phyloP scores from a whole-genome alignment of 208 protist species.

The Tritrichomonas musculus region DNA sequence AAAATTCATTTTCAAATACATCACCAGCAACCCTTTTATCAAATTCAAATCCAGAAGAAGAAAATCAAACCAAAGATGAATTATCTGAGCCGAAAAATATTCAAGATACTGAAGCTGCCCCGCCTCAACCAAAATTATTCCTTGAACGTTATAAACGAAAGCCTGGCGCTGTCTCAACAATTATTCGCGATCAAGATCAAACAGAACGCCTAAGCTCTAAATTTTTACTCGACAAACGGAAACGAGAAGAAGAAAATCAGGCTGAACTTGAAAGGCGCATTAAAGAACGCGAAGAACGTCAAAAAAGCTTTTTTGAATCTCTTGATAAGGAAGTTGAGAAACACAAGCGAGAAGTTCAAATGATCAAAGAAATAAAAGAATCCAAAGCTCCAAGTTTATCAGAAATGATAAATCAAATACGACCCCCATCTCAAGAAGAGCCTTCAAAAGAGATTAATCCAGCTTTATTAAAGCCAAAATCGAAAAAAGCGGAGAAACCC shows the following conservation, averaged over 20 bases:
- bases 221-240: not conserved
- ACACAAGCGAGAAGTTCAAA: not conserved
- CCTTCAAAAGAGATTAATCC: not conserved
- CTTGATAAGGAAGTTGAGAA: constrained; percentile 1
- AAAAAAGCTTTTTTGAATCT: not conserved
- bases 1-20: not conserved
- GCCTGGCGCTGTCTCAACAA: not conserved
- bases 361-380: not conserved
- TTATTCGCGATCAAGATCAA: not conserved
- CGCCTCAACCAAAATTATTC: too few relatives aligned
- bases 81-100: not conserved
- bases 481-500: not conserved
- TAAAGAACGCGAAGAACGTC: not conserved
- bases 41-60: not conserved
- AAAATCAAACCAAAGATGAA: too few relatives aligned
- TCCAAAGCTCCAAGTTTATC: not conserved
- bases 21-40: too few relatives aligned
- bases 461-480: not conserved
- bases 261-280: not conserved
- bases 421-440: not conserved
- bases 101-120: too few relatives aligned
- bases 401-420: not conserved
- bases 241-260: not conserved
- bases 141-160: not conserved
- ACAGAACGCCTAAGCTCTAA: not conserved